These are phyloP conservation scores for Colletotrichum shisoi DNA, from an alignment of 2,329 filamentous ascomycete species.

Conservation along the genomic window DNA sequence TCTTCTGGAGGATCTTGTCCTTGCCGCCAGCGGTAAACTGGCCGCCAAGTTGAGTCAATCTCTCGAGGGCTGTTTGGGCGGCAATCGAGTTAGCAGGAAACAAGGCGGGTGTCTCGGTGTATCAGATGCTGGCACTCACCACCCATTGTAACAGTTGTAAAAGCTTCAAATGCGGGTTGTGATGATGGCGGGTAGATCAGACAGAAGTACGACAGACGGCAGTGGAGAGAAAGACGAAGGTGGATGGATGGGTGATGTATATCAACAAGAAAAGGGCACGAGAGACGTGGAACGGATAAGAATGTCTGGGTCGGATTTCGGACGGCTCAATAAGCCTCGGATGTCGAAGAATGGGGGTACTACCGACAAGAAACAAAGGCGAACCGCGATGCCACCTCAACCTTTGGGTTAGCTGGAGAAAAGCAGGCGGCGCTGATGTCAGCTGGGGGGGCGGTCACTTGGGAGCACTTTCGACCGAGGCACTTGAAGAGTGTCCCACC, in stretches of 20 bases:
- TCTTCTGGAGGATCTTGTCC: constrained; percentile 70
- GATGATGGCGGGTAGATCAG: background rate
- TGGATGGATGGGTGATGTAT: constrained; percentile 15
- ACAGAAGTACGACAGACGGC: background rate
- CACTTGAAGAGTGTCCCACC: constrained; percentile 22
- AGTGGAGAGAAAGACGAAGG: constrained; percentile 1
- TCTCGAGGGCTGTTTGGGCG: constrained; percentile 58
- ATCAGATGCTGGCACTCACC: constrained; percentile 45
- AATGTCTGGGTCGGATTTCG: constrained; percentile 25
- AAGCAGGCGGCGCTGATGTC: constrained; percentile 34
- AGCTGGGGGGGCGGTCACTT: constrained; percentile 25
- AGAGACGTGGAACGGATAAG: background rate
- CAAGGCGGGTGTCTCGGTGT: constrained; percentile 22
- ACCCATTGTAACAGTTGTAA: constrained; percentile 47
- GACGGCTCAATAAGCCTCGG: constrained; percentile 36
- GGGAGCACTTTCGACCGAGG: constrained; percentile 30
- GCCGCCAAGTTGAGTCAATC: constrained; percentile 67
- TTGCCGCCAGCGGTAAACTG: constrained; percentile 63
- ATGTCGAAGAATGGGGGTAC: constrained; percentile 21
- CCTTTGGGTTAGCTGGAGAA: constrained; percentile 4
- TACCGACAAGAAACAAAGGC: constrained; percentile 11
- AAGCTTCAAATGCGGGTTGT: constrained; percentile 19
- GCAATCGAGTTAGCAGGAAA: constrained; percentile 1
- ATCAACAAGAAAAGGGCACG: background rate
- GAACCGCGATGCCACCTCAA: constrained; percentile 20